A percentile compares a stretch with the other conserved stretches of the same genome.
These are phyloP conservation scores for Clohesyomyces aquaticus DNA, from an alignment of 495 filamentous ascomycete genomes.

Conservation along the genomic window DNA sequence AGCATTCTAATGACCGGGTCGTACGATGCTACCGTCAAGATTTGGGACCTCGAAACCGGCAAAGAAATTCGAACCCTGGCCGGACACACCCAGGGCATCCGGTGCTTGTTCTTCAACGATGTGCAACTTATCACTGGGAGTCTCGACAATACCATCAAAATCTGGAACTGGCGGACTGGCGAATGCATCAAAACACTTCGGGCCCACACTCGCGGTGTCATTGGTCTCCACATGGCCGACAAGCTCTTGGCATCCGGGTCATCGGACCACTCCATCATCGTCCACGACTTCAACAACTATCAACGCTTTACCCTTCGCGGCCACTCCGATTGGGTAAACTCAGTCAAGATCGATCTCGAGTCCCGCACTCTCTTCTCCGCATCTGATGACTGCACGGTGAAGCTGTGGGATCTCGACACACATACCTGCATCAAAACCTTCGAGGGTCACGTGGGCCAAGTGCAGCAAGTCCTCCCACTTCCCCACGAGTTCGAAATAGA, in stretches of 20 bases:
- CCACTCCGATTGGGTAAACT: slow-evolving; percentile 93
- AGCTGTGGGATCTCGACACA: slow-evolving; percentile 92
- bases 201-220: slow-evolving; percentile 79
- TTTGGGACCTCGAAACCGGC: slow-evolving; percentile 91
- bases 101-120: slow-evolving; percentile 91
- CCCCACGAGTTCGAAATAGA: slow-evolving; percentile 89
- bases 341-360: slow-evolving; percentile 76
- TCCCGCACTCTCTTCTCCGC: slow-evolving; percentile 89
- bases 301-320: slow-evolving; percentile 76
- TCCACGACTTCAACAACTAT: slow-evolving; percentile 90
- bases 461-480: slow-evolving; percentile 84
- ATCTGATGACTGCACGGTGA: slow-evolving; percentile 88
- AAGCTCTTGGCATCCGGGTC: slow-evolving; percentile 85
- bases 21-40: slow-evolving; percentile 91
- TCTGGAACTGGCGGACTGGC: slow-evolving; percentile 97
- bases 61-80: slow-evolving; percentile 79
- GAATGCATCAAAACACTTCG: slow-evolving; percentile 79
- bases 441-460: slow-evolving; percentile 88
- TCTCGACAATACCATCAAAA: slow-evolving; percentile 76
- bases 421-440: slow-evolving; percentile 76
- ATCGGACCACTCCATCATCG: slow-evolving; percentile 84
- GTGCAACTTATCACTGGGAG: slow-evolving; percentile 84
- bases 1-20: slow-evolving; percentile 91
- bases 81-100: slow-evolving; percentile 80
- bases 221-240: slow-evolving; percentile 82